A percentile compares a stretch with the other conserved stretches of the same genome.
These are phyloP conservation scores for Candida coquimbonensis DNA, from an alignment of 805 yeast genomes.

Conservation along the genomic window DNA sequence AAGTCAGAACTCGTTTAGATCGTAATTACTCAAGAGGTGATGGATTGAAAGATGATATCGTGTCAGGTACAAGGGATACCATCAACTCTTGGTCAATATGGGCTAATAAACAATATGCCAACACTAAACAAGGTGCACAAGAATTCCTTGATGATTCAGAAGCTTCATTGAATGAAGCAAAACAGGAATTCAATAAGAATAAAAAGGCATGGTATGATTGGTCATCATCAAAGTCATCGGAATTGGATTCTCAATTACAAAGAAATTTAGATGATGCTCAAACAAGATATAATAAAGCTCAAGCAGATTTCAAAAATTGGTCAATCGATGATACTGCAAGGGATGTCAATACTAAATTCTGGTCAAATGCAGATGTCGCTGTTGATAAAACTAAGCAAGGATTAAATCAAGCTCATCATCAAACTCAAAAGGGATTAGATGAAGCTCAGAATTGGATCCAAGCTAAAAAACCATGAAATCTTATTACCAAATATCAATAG, in stretches of 20 bases:
- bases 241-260: background rate
- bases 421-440: constrained; percentile 16
- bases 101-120: constrained; percentile 19
- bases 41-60: constrained; percentile 1
- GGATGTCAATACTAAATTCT: constrained; percentile 23
- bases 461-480: constrained; percentile 12
- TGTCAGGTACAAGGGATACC: constrained; percentile 18
- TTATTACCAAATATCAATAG: too few relatives aligned
- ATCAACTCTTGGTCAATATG: constrained; percentile 18
- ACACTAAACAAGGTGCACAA: constrained; percentile 20
- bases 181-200: constrained; percentile 19
- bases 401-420: constrained; percentile 15
- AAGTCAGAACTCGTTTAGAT: too few relatives aligned
- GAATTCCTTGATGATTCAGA: constrained; percentile 20
- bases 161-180: constrained; percentile 24
- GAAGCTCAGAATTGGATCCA: constrained; percentile 19
- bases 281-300: constrained; percentile 14
- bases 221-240: background rate
- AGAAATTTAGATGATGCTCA: constrained; percentile 10
- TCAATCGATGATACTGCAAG: constrained; percentile 11
- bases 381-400: constrained; percentile 22
- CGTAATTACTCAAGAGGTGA: background rate
- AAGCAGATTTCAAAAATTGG: constrained; percentile 21
- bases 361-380: constrained; percentile 26
- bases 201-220: too few relatives aligned